Evolutionary conservation across 768 basidiomycete species (phyloP).

Genomic region (Macrolepiota fuliginosa): DNA sequence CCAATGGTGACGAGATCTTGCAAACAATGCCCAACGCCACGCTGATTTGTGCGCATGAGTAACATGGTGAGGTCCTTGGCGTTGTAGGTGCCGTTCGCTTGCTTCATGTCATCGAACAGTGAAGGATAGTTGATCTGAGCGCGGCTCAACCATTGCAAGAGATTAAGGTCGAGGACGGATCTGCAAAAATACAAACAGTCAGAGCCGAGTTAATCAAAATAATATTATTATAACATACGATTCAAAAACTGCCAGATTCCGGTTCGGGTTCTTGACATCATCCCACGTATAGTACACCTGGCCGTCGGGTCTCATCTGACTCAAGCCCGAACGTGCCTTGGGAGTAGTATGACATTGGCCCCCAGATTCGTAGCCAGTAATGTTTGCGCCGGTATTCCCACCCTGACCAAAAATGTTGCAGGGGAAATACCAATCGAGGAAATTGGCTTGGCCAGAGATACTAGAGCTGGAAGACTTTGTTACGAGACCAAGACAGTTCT

Average conservation of each 20-base stretch:
- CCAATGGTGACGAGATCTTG: slow-evolving; percentile 86
- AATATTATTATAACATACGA: slow-evolving; percentile 56
- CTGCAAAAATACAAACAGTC: slow-evolving; percentile 37
- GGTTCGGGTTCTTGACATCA: slow-evolving; percentile 60
- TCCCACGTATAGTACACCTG: slow-evolving; percentile 96
- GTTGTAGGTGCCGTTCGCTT: slow-evolving; percentile 68
- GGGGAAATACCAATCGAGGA: slow-evolving; percentile 94
- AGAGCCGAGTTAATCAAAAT: background rate
- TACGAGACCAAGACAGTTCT: slow-evolving; percentile 78
- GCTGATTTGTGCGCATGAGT: slow-evolving; percentile 70
- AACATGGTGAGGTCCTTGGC: slow-evolving; percentile 87
- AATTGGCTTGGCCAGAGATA: slow-evolving; percentile 60
- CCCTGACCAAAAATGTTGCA: slow-evolving; percentile 88
- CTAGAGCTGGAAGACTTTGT: slow-evolving; percentile 66
- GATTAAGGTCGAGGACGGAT: slow-evolving; percentile 81
- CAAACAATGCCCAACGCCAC: slow-evolving; percentile 73
- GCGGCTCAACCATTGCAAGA: slow-evolving; percentile 81
- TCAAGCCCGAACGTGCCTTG: slow-evolving; percentile 51
- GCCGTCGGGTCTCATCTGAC: slow-evolving; percentile 55
- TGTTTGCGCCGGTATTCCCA: slow-evolving; percentile 58
- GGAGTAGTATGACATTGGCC: slow-evolving; percentile 73
- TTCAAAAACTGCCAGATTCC: slow-evolving; percentile 93
- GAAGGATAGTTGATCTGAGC: slow-evolving; percentile 81
- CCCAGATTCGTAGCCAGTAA: slow-evolving; percentile 60
- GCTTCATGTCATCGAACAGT: slow-evolving; percentile 77